phyloP scores from a whole-genome alignment of 225 moss, liverwort and hornwort genomes.

The Rhytidiadelphus loreus region DNA sequence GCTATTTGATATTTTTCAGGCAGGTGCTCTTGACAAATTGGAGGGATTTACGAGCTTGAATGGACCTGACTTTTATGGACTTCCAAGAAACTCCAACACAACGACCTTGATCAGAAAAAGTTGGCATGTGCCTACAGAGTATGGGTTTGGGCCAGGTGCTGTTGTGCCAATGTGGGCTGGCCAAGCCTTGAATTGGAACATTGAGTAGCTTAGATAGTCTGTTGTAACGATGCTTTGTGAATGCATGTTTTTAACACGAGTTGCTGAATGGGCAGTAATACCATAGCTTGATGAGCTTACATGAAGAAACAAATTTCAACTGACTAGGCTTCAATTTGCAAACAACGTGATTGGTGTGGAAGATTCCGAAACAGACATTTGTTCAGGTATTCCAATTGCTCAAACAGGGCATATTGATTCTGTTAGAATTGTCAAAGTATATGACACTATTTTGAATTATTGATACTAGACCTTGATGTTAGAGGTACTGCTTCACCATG shows the following conservation, averaged over 20 bases:
- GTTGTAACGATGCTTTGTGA: background rate
- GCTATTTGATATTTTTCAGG: slow-evolving; percentile 15
- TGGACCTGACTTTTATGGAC: slow-evolving; percentile 83
- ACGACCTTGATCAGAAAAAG: slow-evolving; percentile 31
- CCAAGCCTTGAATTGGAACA: slow-evolving; percentile 65
- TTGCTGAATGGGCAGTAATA: background rate
- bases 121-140: slow-evolving; percentile 59
- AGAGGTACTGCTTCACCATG: background rate
- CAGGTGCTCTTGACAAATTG: slow-evolving; percentile 65
- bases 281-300: background rate
- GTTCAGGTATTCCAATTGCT: background rate
- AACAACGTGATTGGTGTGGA: background rate
- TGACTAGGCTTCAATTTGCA: background rate
- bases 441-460: background rate
- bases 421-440: background rate
- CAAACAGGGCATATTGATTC: background rate
- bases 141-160: slow-evolving; percentile 66
- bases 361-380: background rate
- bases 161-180: slow-evolving; percentile 94
- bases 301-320: background rate
- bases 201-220: slow-evolving; percentile 1
- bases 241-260: background rate
- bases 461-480: background rate
- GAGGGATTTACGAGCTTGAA: slow-evolving; percentile 91
- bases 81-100: slow-evolving; percentile 55